Evolutionary conservation across 2,329 filamentous ascomycete genomes (phyloP).

Genomic region (Aspergillus tanneri): DNA sequence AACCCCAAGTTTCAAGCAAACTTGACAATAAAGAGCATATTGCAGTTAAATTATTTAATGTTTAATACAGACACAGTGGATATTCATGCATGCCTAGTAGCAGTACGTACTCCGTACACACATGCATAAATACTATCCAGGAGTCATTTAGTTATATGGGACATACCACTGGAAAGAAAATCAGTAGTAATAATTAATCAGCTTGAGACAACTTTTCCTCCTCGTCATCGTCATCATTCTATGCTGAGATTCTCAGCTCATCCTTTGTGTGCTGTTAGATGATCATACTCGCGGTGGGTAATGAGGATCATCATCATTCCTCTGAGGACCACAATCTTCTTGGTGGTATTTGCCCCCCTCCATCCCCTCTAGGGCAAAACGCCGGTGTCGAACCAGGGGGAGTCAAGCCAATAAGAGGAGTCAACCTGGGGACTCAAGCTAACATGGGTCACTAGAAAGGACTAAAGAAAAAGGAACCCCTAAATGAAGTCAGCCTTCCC

Average conservation of each 20-base stretch:
- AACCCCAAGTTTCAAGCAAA: neutral
- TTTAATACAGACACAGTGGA: too few species aligned
- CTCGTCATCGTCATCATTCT: too few species aligned
- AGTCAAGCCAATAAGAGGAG: neutral
- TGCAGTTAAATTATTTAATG: too few species aligned
- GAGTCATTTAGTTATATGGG: too few species aligned
- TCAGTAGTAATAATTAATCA: too few species aligned
- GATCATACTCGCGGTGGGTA: slow-evolving; percentile 17
- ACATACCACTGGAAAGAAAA: too few species aligned
- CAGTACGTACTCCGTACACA: too few species aligned
- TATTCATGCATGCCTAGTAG: too few species aligned
- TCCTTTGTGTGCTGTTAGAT: slow-evolving; percentile 8
- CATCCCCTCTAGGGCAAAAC: slow-evolving; percentile 12
- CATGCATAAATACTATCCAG: too few species aligned
- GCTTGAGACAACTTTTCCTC: too few species aligned
- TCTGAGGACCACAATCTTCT: slow-evolving; percentile 14
- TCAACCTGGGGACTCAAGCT: neutral
- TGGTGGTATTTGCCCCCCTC: slow-evolving; percentile 17
- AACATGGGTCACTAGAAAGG: slow-evolving; percentile 1
- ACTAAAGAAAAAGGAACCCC: slow-evolving; percentile 13
- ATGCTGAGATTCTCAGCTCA: too few species aligned
- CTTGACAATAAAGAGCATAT: neutral
- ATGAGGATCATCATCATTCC: slow-evolving; percentile 24
- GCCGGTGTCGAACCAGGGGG: slow-evolving; percentile 20
- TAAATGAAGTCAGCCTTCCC: slow-evolving; percentile 7